These are phyloP conservation scores for Eutypella sp. DNA, from an alignment of 2,329 filamentous ascomycete species.

Conservation along the genomic window DNA sequence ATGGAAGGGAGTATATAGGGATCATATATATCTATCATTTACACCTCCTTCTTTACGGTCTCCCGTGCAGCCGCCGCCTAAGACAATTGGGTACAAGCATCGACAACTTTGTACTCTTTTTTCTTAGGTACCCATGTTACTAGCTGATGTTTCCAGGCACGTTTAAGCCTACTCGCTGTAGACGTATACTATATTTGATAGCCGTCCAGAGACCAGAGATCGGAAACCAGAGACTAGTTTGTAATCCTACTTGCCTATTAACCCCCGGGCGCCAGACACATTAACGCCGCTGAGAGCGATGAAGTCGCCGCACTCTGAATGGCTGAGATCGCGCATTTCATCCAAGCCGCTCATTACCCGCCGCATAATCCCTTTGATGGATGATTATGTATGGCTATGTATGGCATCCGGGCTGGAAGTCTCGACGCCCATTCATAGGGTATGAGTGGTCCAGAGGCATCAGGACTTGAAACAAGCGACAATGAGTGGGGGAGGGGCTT, in stretches of 20 bases:
- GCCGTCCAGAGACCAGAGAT: neutral
- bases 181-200: slow-evolving; percentile 1
- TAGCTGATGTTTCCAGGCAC: no score
- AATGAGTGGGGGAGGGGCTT: slow-evolving; percentile 11
- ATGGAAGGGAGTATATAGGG: neutral
- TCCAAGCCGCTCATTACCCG: slow-evolving; percentile 22
- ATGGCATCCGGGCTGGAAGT: slow-evolving; percentile 15
- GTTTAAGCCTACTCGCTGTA: no score
- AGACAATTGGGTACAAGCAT: neutral
- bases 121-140: no score
- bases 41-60: neutral
- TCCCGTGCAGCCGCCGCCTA: neutral
- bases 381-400: slow-evolving; percentile 7
- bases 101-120: no score
- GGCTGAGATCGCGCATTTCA: slow-evolving; percentile 17
- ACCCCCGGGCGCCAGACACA: no score
- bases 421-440: slow-evolving; percentile 17
- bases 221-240: no score
- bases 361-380: slow-evolving; percentile 21
- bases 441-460: slow-evolving; percentile 17
- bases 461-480: slow-evolving; percentile 27
- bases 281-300: slow-evolving; percentile 19
- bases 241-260: no score
- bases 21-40: slow-evolving; percentile 1
- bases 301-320: slow-evolving; percentile 18